Conservation (phyloP, 352 stramenopile species). For the Phytophthora chlamydospora region DNA sequence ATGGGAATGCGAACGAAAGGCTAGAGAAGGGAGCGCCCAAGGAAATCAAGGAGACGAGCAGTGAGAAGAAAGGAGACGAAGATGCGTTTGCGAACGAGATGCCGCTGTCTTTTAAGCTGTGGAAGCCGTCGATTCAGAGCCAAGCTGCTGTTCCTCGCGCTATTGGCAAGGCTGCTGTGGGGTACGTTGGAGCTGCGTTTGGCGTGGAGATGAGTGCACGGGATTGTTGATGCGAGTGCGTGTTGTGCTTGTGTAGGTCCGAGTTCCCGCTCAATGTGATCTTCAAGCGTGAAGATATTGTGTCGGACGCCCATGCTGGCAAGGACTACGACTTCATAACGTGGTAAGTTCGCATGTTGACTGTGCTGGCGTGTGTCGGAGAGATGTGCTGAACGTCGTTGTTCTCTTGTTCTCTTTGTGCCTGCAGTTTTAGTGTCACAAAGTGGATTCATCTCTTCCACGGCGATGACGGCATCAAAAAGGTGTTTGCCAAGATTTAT, state of each 20-base stretch:
- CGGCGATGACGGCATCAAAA: slow-evolving; percentile 83
- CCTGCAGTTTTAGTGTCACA: slow-evolving; percentile 82
- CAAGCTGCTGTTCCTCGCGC: slow-evolving; percentile 39
- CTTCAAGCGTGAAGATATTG: slow-evolving; percentile 84
- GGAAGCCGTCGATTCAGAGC: slow-evolving; percentile 56
- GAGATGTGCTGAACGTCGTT: not conserved
- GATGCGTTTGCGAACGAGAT: slow-evolving; percentile 54
- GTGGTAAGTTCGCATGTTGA: slow-evolving; percentile 45
- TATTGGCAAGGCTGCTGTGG: slow-evolving; percentile 56
- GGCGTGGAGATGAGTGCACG: not conserved
- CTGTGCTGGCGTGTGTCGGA: not conserved
- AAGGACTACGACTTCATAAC: slow-evolving; percentile 83
- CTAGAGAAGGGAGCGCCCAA: slow-evolving; percentile 1
- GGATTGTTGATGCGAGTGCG: not conserved
- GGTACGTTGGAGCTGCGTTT: slow-evolving; percentile 42
- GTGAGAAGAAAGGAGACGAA: slow-evolving; percentile 8
- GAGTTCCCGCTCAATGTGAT: slow-evolving; percentile 79
- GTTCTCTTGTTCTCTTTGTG: not conserved
- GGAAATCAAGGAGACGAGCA: slow-evolving; percentile 4
- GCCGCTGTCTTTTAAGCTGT: slow-evolving; percentile 70
- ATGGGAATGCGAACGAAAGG: slow-evolving; percentile 6
- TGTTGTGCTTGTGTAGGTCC: slow-evolving; percentile 30
- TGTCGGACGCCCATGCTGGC: slow-evolving; percentile 59
- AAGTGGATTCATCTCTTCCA: slow-evolving; percentile 93
- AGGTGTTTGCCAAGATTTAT: slow-evolving; percentile 74